Conservation (phyloP, 441 rosid species). For the Lepidium campestre region DNA sequence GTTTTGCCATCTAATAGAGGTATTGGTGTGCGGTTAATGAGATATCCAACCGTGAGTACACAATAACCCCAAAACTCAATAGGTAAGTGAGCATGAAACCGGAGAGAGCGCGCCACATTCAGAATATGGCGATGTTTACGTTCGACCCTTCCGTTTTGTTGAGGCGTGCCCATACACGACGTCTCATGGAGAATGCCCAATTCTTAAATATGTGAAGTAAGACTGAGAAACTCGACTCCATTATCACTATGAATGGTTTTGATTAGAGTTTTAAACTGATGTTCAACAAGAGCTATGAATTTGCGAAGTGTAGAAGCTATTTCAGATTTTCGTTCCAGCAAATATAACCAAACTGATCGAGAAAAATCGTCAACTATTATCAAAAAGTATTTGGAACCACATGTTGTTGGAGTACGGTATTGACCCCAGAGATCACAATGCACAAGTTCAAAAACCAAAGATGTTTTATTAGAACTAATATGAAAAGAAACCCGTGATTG, state of each 20-base stretch:
- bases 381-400: background rate
- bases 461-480: background rate
- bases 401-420: accelerated
- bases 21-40: background rate
- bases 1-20: accelerated
- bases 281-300: background rate
- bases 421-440: background rate
- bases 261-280: background rate
- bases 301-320: accelerated
- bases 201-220: accelerated
- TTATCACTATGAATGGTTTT: background rate
- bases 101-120: background rate
- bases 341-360: background rate
- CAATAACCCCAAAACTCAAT: background rate
- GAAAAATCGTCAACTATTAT: background rate
- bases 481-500: background rate
- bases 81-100: background rate
- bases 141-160: background rate
- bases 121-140: background rate
- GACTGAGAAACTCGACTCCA: background rate
- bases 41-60: accelerated
- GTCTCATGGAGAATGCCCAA: background rate
- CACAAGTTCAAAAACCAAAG: background rate
- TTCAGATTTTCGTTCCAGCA: background rate
- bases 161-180: background rate